A percentile compares a stretch with the other conserved stretches of the same genome.
Conservation (phyloP, 2,329 filamentous ascomycete species). For the Drechslerella stenobrocha region DNA sequence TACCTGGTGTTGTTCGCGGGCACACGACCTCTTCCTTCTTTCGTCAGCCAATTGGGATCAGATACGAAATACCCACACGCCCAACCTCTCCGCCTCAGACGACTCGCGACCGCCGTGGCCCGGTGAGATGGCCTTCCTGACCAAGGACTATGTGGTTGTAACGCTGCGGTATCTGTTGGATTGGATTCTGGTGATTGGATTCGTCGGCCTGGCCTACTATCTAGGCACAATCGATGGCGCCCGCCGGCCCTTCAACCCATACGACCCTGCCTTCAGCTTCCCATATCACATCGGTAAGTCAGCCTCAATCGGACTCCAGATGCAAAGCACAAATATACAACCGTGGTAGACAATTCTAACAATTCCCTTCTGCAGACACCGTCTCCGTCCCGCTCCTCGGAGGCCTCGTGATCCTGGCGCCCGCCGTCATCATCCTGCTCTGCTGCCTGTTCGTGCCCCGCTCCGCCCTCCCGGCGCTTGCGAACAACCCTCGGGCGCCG, state of each 20-base stretch:
- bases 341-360: slow-evolving; percentile 1
- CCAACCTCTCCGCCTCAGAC: background rate
- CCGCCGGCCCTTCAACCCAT: slow-evolving; percentile 43
- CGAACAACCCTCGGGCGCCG: slow-evolving; percentile 57
- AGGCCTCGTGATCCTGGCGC: slow-evolving; percentile 26
- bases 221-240: slow-evolving; percentile 41
- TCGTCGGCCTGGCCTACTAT: slow-evolving; percentile 14
- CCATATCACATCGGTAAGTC: slow-evolving; percentile 41
- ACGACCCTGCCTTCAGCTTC: slow-evolving; percentile 43
- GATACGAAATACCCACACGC: too few species aligned
- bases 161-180: slow-evolving; percentile 40
- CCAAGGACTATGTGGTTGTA: slow-evolving; percentile 29
- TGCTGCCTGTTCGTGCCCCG: slow-evolving; percentile 31
- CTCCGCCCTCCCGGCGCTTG: slow-evolving; percentile 34
- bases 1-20: background rate
- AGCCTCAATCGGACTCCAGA: background rate
- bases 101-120: background rate
- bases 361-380: slow-evolving; percentile 15
- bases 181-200: slow-evolving; percentile 39
- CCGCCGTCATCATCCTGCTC: slow-evolving; percentile 30
- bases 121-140: slow-evolving; percentile 14
- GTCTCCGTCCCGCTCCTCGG: slow-evolving; percentile 22
- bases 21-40: slow-evolving; percentile 44
- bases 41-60: background rate
- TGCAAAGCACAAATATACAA: background rate